phyloP scores from a whole-genome alignment of 306 rosid genomes.

The Rosa persica region DNA sequence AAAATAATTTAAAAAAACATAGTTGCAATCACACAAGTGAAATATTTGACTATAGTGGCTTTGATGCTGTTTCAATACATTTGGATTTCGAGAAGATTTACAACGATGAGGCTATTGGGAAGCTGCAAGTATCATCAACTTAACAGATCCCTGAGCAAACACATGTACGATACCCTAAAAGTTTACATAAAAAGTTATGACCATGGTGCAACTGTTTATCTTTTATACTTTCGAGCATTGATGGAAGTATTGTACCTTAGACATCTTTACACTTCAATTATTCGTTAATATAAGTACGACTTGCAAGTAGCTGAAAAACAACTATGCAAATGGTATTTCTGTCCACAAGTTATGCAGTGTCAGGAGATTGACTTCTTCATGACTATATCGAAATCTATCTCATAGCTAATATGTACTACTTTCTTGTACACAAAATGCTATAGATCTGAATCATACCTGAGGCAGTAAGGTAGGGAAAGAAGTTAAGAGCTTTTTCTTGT shows the following conservation, averaged over 20 bases:
- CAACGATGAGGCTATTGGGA: not conserved
- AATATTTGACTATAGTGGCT: not conserved
- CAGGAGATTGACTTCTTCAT: constrained; percentile 5
- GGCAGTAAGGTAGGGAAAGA: constrained; percentile 83
- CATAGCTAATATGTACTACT: constrained; percentile 12
- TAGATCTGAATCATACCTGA: constrained; percentile 57
- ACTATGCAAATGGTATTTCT: not conserved
- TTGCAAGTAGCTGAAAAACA: not conserved
- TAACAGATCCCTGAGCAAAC: constrained; percentile 4
- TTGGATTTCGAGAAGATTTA: not conserved
- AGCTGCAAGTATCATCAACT: not conserved
- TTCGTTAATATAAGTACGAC: not conserved
- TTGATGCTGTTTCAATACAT: not conserved
- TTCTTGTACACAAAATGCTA: constrained; percentile 14
- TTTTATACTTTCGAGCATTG: not conserved
- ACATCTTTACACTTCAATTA: not conserved
- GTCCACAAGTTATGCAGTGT: not conserved
- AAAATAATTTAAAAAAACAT: not conserved
- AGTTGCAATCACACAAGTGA: not conserved
- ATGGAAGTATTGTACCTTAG: not conserved
- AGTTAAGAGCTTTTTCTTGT: constrained; percentile 64
- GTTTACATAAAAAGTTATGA: not conserved
- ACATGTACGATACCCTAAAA: not conserved
- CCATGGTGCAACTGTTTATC: not conserved
- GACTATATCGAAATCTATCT: not conserved